Evolutionary conservation across 1,139 yeast species (phyloP).

Genomic region (Nakaseomyces uthaithaninus): DNA sequence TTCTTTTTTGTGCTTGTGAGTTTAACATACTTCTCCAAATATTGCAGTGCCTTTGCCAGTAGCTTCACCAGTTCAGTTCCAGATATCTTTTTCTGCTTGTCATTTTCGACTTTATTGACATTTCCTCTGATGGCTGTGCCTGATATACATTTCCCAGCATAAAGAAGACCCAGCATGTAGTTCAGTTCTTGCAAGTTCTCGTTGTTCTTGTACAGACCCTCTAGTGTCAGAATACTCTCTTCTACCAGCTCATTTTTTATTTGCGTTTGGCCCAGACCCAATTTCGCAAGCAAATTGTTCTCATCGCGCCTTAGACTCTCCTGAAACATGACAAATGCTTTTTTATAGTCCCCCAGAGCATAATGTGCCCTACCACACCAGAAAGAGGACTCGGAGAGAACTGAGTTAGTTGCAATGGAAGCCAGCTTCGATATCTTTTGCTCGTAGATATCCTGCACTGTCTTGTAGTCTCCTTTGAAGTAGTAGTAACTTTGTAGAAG

Average conservation of each 20-base stretch:
- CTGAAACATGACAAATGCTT: constrained; percentile 66
- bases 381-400: constrained; percentile 69
- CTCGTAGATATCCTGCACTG: constrained; percentile 50
- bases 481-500: constrained; percentile 48
- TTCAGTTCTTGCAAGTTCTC: constrained; percentile 70
- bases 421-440: constrained; percentile 37
- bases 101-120: background rate
- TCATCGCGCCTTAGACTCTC: constrained; percentile 60
- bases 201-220: constrained; percentile 56
- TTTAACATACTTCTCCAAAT: constrained; percentile 65
- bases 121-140: constrained; percentile 6
- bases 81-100: constrained; percentile 15
- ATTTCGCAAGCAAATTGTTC: constrained; percentile 54
- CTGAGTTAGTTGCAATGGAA: constrained; percentile 27
- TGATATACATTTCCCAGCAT: constrained; percentile 41
- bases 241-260: constrained; percentile 63
- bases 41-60: constrained; percentile 48
- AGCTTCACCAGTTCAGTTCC: constrained; percentile 19
- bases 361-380: constrained; percentile 83
- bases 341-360: constrained; percentile 47
- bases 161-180: constrained; percentile 67
- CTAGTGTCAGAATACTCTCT: constrained; percentile 82
- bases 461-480: constrained; percentile 49
- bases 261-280: constrained; percentile 85
- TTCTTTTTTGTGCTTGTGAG: constrained; percentile 46